Base-by-base conservation (phyloP, 139 green algal genomes). In the Picochlorum sp. region DNA sequence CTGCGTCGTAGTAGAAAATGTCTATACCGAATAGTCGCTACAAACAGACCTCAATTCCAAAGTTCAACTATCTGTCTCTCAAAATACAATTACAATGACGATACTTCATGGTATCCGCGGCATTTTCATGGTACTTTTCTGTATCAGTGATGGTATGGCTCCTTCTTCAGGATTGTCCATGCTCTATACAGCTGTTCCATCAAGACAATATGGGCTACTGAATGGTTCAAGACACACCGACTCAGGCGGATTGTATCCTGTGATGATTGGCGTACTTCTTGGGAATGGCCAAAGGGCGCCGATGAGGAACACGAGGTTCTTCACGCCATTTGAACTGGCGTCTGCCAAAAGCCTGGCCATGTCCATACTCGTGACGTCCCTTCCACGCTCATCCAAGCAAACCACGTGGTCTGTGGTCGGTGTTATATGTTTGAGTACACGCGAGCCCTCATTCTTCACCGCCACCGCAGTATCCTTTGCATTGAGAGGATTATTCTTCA, bases 101-200 rank as follows among this genome's bases (percentile, higher is more conserved):
- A 41, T 41, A 41, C 34, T 41, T 41, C 0, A 41, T 13, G 34
- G 8, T 2, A 41, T 10, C 9, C 8, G 8, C 8, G 9, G 5
- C 34, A 41, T 6, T 11, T 11, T 41, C 34, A 41, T 41, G 34
- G 34, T 41, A 41, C 34, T 41, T 41, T 41, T 30, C 26, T 41
- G 5, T 13, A 59, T 88, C 69, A 93, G 57, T 94, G 87, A 61
- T 94, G 87, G 57, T 94, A 94, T 2, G 86, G 86, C 66, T 88
- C 79, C 0, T 87, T 87, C 10, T 69, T 62, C 4, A 94, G 60
- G 49, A 94, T 94, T 1, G 82, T 92, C 77, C 77, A 90, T 1
- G 61, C 79, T 8, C 86, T 70, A 68, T 96, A 96, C 13, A 96
- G 63, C 73, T 95, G 86, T 79, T 96, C 89, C 32, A 90, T 11